A percentile compares a stretch with the other conserved stretches of the same genome.
Conservation (phyloP, 2,329 filamentous ascomycete genomes). For the Chaetomium olivaceum region DNA sequence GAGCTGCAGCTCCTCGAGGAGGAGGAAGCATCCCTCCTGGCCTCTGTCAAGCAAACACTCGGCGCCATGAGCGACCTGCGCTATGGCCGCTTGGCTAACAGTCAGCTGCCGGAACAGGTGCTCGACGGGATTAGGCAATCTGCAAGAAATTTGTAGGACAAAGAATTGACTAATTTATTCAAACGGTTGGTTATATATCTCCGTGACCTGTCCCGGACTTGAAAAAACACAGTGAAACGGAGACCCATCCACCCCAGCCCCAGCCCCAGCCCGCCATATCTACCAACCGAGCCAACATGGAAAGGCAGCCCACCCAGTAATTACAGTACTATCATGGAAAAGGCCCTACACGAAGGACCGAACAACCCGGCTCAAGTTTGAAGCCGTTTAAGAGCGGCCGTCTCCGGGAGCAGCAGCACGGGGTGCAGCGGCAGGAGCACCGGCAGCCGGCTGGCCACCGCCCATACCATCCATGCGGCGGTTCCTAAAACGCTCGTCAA, state of each 20-base stretch:
- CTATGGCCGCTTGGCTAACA: conserved; percentile 72
- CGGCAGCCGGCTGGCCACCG: conserved; percentile 22
- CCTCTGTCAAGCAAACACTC: conserved; percentile 64
- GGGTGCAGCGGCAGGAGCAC: conserved; percentile 27
- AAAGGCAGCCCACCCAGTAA: conserved; percentile 15
- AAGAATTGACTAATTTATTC: conserved; percentile 26
- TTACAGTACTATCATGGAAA: conserved; percentile 21
- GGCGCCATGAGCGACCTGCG: conserved; percentile 78
- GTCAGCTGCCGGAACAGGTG: conserved; percentile 64
- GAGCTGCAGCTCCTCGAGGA: conserved; percentile 67
- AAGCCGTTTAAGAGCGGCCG: conserved; percentile 30
- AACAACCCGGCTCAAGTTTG: neutral
- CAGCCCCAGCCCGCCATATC: conserved; percentile 9
- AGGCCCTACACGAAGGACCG: neutral
- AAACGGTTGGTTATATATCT: neutral
- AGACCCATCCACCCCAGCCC: conserved; percentile 15
- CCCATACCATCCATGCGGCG: conserved; percentile 34
- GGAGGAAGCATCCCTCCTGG: conserved; percentile 61
- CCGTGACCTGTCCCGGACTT: conserved; percentile 1
- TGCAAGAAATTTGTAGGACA: conserved; percentile 63
- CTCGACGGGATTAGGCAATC: conserved; percentile 64
- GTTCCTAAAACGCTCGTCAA: conserved; percentile 40
- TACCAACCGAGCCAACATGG: conserved; percentile 8
- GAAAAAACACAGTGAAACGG: conserved; percentile 2
- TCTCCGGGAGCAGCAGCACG: conserved; percentile 35